Base-by-base conservation (phyloP, 2,329 filamentous ascomycete species). In the Alternaria arbusti region DNA sequence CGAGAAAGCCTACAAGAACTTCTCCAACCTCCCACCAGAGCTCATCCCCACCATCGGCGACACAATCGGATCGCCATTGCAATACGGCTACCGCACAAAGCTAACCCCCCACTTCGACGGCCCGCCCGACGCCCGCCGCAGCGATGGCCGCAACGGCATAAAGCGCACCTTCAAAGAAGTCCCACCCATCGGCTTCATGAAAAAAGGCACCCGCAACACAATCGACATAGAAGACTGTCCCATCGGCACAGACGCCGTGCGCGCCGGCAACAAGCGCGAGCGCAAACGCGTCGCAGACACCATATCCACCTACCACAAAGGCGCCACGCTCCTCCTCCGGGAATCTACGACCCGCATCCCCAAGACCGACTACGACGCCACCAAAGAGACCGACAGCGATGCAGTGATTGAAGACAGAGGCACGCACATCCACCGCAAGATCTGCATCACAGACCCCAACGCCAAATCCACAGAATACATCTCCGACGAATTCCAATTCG, bases 151-250 rank as follows among this genome's bases (percentile, higher is more conserved):
- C 59, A 80, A 86, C 62, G 84, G 86, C 62, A 83, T 84, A 63
- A 85, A 85, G 74, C 84, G 85, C 61, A 82, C 81, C 56, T 91
- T 92, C 70, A 81, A 86, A 13, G 84, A 86, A 59, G 86, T 91
- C 4, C 96, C 96, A 0, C 87, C 91, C 3, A 93, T 98, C 70
- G 96, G 96, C 9, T 99, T 97, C 82, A 96, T 93, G 86, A 85
- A 87, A 66, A 98, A 97, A 81, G 92, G 92, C n/a, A 88, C 87
- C 51, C 86, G 90, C 60, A 86, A 86, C 65, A 94, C 94, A 4
- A 84, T 99, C 66, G 96, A 99, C 76, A 98, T 99, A 67, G 96
- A 99, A 79, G 94, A 98, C 78, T 99, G 96, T 72, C 96, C 96
- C 6, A 96, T 99, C 65, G 96, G 92, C 54, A 99, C 96, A 2